Conservation (phyloP, 345 rosid genomes). For the Excoecaria agallocha region DNA sequence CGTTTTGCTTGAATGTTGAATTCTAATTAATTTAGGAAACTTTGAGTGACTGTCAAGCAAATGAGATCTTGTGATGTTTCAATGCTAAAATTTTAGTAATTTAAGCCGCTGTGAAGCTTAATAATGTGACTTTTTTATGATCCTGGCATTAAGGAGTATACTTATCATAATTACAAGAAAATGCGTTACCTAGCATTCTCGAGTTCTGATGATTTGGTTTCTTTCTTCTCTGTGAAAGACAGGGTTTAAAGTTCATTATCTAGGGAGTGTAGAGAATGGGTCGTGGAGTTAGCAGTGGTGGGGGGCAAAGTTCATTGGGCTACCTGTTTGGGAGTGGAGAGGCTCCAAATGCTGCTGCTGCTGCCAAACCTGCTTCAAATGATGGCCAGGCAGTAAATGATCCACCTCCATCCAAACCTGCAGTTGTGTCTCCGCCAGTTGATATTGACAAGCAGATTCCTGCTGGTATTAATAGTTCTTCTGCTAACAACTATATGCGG, state of each 20-base stretch:
- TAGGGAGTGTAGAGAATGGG: constrained; percentile 42
- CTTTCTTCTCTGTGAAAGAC: background rate
- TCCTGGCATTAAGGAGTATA: background rate
- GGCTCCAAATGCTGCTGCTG: constrained; percentile 65
- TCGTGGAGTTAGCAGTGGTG: constrained; percentile 79
- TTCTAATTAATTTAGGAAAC: background rate
- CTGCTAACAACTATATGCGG: constrained; percentile 67
- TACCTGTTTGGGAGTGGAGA: constrained; percentile 73
- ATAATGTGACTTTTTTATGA: background rate
- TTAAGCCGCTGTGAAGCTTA: background rate
- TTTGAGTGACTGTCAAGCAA: background rate
- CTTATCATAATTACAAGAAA: background rate
- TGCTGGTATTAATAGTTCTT: constrained; percentile 58
- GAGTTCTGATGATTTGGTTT: background rate
- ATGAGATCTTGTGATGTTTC: background rate
- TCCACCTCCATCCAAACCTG: constrained; percentile 41
- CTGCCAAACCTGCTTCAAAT: constrained; percentile 31
- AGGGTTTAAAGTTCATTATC: background rate
- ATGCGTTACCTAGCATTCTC: background rate
- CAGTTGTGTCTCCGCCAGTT: constrained; percentile 39
- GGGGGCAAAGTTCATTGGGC: constrained; percentile 86
- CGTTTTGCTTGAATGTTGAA: background rate
- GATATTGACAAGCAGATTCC: constrained; percentile 54
- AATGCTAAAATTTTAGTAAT: background rate
- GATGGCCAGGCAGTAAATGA: constrained; percentile 33